Base-by-base conservation (phyloP, 108 stramenopile species). In the Skeletonema menzelii region DNA sequence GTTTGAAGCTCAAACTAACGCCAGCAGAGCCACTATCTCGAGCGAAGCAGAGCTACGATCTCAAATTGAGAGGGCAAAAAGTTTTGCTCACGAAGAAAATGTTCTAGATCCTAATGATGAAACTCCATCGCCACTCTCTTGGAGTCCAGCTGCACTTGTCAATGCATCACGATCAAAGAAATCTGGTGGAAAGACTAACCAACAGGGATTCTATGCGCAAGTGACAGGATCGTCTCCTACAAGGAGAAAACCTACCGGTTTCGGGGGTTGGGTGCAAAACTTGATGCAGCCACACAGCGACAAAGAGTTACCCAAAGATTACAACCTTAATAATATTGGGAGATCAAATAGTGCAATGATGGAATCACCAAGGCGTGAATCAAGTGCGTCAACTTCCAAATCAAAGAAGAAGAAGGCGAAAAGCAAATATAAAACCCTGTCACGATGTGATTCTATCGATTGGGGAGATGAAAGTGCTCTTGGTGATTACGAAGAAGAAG, bases 391-490 rank as follows among this genome's bases (percentile, higher is more conserved):
- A 53, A 53, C 1, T 8, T 22, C 47, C 19, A 69, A 69, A 69
- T 49, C 59, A 40, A 30, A 26, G 20, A 56, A 58, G n/a, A 58
- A 58, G n/a, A 58, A 67, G 46, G 37, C 26, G 26, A 53, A 10
- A 53, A 53, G 49, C 49, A 53, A 20, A 53, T 31, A 76, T 11
- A 24, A 19, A 38, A 37, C 2, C 15, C 17, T 35, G 4, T 13
- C 13, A 34, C 26, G 35, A 76, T 11, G 40, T 47, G 69, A 70
- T 17, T 71, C 44, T 42, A 71, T 78, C 44, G 65, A 67, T 40
- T 78, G 77, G 77, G 77, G 56, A 59, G 77, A 78, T 71, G 77
- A 78, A 34, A 78, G 65, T 38, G 65, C 47, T 32, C 47, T 28
- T 56, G 49, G 65, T 32, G 73, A 56, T 7, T 37, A 24, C 22